These are phyloP conservation scores for Sedum album DNA, from an alignment of 164 flowering plant species.

Conservation along the genomic window DNA sequence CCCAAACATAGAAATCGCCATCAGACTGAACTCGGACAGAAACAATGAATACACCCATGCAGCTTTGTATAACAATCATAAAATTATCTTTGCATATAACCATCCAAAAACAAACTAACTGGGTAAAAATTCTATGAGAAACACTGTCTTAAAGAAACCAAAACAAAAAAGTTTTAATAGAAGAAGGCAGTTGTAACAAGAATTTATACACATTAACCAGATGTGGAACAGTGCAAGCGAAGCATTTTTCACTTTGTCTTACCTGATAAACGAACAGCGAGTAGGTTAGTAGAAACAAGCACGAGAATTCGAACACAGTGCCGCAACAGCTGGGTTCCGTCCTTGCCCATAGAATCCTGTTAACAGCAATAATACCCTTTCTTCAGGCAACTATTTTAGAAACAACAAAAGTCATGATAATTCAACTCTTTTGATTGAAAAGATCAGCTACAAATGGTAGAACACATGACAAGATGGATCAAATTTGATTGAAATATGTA, in stretches of 20 bases:
- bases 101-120: background rate
- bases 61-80: background rate
- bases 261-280: constrained; percentile 92
- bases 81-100: background rate
- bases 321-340: constrained; percentile 94
- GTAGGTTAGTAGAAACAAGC: constrained; percentile 77
- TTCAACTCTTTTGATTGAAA: background rate
- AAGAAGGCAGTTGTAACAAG: constrained; percentile 3
- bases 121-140: background rate
- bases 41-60: background rate
- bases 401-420: background rate
- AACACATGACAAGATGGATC: background rate
- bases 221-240: background rate
- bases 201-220: background rate
- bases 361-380: constrained; percentile 7
- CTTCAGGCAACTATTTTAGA: no score
- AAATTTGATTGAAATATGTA: background rate
- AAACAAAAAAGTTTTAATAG: background rate
- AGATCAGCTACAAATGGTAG: background rate
- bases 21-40: no score
- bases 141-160: background rate
- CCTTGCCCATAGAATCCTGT: constrained; percentile 99
- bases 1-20: no score
- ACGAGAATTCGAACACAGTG: constrained; percentile 96
- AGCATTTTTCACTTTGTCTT: constrained; percentile 9